Conservation (phyloP, 208 protist genomes). For the Angomonas ambiguus region DNA sequence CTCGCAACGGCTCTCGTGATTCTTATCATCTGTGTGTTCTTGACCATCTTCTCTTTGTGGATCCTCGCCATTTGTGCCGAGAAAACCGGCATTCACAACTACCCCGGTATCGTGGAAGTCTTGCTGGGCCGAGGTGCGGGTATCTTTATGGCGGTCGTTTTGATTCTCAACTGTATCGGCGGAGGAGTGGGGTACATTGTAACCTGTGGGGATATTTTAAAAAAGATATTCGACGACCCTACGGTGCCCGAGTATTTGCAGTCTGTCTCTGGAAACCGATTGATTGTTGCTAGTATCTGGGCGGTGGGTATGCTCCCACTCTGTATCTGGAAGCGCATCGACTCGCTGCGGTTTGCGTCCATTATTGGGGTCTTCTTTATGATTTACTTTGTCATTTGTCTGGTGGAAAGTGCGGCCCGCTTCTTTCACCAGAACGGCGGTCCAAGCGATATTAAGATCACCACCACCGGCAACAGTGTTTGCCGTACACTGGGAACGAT, state of each 20-base stretch:
- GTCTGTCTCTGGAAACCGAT: slow-evolving; percentile 24
- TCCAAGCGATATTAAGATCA: slow-evolving; percentile 29
- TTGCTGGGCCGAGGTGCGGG: slow-evolving; percentile 28
- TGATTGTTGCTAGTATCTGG: slow-evolving; percentile 46
- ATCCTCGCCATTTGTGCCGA: slow-evolving; percentile 33
- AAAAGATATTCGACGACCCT: slow-evolving; percentile 32
- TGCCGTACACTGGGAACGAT: slow-evolving; percentile 35
- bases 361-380: slow-evolving; percentile 45
- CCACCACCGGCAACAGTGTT: slow-evolving; percentile 28
- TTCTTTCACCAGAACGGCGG: slow-evolving; percentile 30
- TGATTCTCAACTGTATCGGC: slow-evolving; percentile 45
- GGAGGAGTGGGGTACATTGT: slow-evolving; percentile 67
- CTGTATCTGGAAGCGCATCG: slow-evolving; percentile 47
- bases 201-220: slow-evolving; percentile 48
- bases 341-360: slow-evolving; percentile 59
- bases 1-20: slow-evolving; percentile 35
- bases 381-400: slow-evolving; percentile 56
- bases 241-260: slow-evolving; percentile 28
- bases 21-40: slow-evolving; percentile 28
- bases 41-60: slow-evolving; percentile 66
- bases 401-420: slow-evolving; percentile 29
- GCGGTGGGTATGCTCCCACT: slow-evolving; percentile 61
- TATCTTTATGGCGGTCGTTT: slow-evolving; percentile 18
- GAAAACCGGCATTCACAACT: slow-evolving; percentile 31
- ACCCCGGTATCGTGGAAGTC: slow-evolving; percentile 26